phyloP scores from a whole-genome alignment of 2,329 filamentous ascomycete species.

The Alternaria sp. region DNA sequence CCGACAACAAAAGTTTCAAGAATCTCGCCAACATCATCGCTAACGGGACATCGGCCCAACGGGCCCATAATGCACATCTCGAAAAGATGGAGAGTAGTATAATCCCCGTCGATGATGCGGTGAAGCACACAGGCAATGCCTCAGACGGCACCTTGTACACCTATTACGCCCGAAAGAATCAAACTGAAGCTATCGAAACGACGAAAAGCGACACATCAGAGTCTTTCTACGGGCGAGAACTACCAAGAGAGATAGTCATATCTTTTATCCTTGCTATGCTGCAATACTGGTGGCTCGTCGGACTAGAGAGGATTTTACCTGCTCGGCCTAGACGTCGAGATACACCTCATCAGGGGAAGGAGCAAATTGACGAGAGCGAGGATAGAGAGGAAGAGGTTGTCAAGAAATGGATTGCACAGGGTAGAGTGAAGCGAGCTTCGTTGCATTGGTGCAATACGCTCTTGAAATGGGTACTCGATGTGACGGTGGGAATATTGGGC shows the following conservation, averaged over 20 bases:
- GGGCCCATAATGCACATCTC: neutral
- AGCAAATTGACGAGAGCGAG: conserved; percentile 19
- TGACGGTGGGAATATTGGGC: conserved; percentile 22
- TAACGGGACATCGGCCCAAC: neutral
- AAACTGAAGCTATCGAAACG: neutral
- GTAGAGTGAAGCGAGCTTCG: conserved; percentile 23
- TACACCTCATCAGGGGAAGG: conserved; percentile 1
- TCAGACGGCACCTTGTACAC: neutral
- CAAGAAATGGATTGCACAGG: conserved; percentile 30
- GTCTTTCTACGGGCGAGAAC: conserved; percentile 15
- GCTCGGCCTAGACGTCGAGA: conserved; percentile 15
- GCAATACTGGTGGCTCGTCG: conserved; percentile 27
- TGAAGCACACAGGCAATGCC: conserved; percentile 1
- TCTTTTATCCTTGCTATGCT: conserved; percentile 10
- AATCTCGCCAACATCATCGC: conserved; percentile 5
- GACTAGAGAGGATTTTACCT: conserved; percentile 23
- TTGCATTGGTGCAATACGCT: conserved; percentile 30
- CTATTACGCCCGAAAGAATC: conserved; percentile 1
- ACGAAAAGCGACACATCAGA: neutral
- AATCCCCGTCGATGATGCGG: neutral
- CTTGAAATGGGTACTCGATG: conserved; percentile 26
- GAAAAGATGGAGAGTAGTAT: neutral
- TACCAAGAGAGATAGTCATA: conserved; percentile 17
- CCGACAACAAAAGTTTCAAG: conserved; percentile 11
- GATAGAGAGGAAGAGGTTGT: conserved; percentile 29